These are phyloP conservation scores for Yamadazyma oceani DNA, from an alignment of 1,139 yeast species.

Conservation along the genomic window DNA sequence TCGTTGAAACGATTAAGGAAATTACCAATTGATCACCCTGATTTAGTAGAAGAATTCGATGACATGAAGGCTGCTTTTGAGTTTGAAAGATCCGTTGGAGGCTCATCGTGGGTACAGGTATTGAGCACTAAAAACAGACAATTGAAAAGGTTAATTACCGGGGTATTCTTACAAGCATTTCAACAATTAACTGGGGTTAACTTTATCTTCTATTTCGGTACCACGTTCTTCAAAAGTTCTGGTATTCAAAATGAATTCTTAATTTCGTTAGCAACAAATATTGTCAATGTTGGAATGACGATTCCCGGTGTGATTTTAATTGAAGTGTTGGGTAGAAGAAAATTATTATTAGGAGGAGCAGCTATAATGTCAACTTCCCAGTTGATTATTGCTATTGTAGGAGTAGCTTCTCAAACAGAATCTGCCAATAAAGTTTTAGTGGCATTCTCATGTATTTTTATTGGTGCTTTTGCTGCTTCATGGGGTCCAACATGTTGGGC, in stretches of 20 bases:
- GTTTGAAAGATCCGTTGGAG: slow-evolving; percentile 29
- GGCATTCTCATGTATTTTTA: slow-evolving; percentile 72
- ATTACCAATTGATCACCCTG: slow-evolving; percentile 41
- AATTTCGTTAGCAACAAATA: slow-evolving; percentile 35
- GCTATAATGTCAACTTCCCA: slow-evolving; percentile 65
- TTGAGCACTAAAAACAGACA: slow-evolving; percentile 36
- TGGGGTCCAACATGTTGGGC: slow-evolving; percentile 88
- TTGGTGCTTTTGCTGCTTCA: slow-evolving; percentile 78
- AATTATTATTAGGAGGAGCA: slow-evolving; percentile 51
- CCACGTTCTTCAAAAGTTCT: slow-evolving; percentile 60
- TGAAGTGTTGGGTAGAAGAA: slow-evolving; percentile 40
- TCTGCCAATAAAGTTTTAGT: slow-evolving; percentile 57
- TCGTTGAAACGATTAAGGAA: slow-evolving; percentile 35
- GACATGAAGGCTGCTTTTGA: slow-evolving; percentile 41
- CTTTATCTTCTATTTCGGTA: slow-evolving; percentile 69
- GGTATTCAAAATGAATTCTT: slow-evolving; percentile 44
- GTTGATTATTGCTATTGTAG: slow-evolving; percentile 67
- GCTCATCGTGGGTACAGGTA: slow-evolving; percentile 33
- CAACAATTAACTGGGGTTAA: slow-evolving; percentile 77
- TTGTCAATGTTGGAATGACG: slow-evolving; percentile 39
- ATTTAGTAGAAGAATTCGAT: slow-evolving; percentile 37
- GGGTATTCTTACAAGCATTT: slow-evolving; percentile 43
- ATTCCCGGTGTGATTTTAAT: slow-evolving; percentile 39
- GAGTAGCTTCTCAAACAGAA: slow-evolving; percentile 42
- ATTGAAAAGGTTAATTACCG: slow-evolving; percentile 36